Evolutionary conservation across 2,329 filamentous ascomycete genomes (phyloP).

Genomic region (Colletotrichum trifolii): DNA sequence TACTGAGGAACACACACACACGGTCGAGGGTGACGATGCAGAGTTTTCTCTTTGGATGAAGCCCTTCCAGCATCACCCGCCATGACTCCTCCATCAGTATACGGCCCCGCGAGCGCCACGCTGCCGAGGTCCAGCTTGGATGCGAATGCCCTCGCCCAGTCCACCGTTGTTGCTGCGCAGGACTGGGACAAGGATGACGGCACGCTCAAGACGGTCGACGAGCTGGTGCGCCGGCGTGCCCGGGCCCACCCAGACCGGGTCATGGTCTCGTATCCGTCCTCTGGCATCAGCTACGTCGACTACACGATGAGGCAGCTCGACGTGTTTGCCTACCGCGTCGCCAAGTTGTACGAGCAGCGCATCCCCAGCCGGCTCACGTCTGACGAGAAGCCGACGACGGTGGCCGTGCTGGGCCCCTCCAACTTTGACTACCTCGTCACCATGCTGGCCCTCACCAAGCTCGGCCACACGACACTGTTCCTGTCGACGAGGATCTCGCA

Average conservation of each 20-base stretch:
- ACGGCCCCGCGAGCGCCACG: conserved; percentile 33
- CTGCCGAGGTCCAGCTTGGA: conserved; percentile 24
- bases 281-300: conserved; percentile 56
- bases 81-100: conserved; percentile 36
- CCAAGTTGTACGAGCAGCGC: conserved; percentile 40
- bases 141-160: conserved; percentile 5
- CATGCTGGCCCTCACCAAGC: conserved; percentile 62
- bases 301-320: conserved; percentile 60
- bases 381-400: conserved; percentile 46
- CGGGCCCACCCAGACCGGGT: conserved; percentile 46
- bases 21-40: conserved; percentile 18
- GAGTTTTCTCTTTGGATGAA: conserved; percentile 23
- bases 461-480: conserved; percentile 62
- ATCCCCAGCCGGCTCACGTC: conserved; percentile 40
- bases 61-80: conserved; percentile 7
- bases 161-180: background rate
- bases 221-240: conserved; percentile 41
- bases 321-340: conserved; percentile 46
- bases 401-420: conserved; percentile 63
- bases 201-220: conserved; percentile 41
- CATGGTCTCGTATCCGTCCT: conserved; percentile 55
- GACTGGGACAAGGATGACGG: conserved; percentile 37
- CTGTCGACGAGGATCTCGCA: conserved; percentile 49
- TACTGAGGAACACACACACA: background rate
- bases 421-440: conserved; percentile 66